Evolutionary conservation across 148 eudicot genomes (phyloP).

Genomic region (Rhododendron griersonianum): DNA sequence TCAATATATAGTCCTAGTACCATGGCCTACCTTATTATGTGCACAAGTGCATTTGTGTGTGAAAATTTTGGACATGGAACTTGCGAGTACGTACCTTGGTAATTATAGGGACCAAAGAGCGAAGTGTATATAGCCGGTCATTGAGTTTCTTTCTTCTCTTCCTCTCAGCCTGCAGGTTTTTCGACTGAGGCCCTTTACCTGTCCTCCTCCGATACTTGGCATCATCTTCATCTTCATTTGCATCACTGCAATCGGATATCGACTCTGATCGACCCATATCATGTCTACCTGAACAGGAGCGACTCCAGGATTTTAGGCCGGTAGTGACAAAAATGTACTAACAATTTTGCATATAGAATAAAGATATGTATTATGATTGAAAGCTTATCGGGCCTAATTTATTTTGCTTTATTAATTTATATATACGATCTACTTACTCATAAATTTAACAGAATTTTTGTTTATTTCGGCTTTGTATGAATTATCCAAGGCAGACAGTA

Average conservation of each 20-base stretch:
- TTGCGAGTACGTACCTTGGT: constrained; percentile 51
- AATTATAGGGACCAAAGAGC: constrained; percentile 84
- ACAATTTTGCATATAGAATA: no score
- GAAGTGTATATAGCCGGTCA: constrained; percentile 74
- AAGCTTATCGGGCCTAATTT: no score
- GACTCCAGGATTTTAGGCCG: background rate
- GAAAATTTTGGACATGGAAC: background rate
- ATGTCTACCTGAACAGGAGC: constrained; percentile 10
- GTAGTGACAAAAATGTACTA: no score
- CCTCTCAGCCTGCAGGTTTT: constrained; percentile 87
- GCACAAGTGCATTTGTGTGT: background rate
- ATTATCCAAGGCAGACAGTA: no score
- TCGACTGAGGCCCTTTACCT: constrained; percentile 69
- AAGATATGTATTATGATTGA: no score
- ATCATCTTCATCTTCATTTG: constrained; percentile 72
- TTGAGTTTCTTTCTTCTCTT: constrained; percentile 86
- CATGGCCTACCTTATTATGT: background rate
- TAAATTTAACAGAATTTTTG: no score
- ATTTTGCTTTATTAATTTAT: no score
- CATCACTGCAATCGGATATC: constrained; percentile 64
- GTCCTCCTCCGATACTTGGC: constrained; percentile 55
- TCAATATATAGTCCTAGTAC: background rate
- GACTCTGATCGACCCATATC: constrained; percentile 52
- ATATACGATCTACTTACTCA: no score
- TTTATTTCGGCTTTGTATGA: no score